phyloP scores from a whole-genome alignment of 2,329 filamentous ascomycete genomes.

The Ceratocystis cubensis region DNA sequence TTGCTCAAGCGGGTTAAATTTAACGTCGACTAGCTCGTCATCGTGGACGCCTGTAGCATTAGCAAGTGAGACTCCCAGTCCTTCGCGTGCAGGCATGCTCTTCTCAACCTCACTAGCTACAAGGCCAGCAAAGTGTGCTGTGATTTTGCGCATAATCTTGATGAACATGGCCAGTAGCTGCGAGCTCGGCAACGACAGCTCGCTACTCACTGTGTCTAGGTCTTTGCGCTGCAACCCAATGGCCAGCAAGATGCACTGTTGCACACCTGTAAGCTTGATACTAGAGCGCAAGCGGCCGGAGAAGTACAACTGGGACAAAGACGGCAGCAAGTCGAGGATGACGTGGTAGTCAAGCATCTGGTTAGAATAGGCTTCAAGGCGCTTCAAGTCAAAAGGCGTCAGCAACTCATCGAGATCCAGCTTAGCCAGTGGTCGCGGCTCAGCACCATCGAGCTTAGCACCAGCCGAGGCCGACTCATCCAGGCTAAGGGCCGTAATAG shows the following conservation, averaged over 20 bases:
- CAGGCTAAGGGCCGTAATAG: constrained; percentile 69
- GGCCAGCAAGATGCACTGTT: constrained; percentile 77
- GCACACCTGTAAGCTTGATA: constrained; percentile 66
- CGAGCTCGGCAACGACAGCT: constrained; percentile 58
- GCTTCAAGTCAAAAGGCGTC: constrained; percentile 88
- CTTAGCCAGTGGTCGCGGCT: constrained; percentile 48
- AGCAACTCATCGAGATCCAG: constrained; percentile 62
- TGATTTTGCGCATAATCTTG: constrained; percentile 84
- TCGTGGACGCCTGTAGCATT: constrained; percentile 54
- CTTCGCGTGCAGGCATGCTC: constrained; percentile 47
- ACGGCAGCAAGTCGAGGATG: constrained; percentile 82
- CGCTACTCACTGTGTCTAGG: constrained; percentile 65
- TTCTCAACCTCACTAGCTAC: constrained; percentile 62
- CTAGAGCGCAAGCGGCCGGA: constrained; percentile 54
- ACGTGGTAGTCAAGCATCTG: constrained; percentile 98
- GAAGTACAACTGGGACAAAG: constrained; percentile 74
- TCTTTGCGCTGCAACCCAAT: constrained; percentile 85
- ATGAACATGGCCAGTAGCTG: constrained; percentile 95
- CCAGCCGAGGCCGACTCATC: constrained; percentile 72
- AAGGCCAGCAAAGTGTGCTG: constrained; percentile 60
- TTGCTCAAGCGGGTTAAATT: constrained; percentile 57
- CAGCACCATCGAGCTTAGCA: constrained; percentile 47
- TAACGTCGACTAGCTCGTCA: constrained; percentile 51
- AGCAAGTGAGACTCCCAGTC: constrained; percentile 45
- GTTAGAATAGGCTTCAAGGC: constrained; percentile 87